Conservation (phyloP, 805 yeast species). For the Starmerella geochares region DNA sequence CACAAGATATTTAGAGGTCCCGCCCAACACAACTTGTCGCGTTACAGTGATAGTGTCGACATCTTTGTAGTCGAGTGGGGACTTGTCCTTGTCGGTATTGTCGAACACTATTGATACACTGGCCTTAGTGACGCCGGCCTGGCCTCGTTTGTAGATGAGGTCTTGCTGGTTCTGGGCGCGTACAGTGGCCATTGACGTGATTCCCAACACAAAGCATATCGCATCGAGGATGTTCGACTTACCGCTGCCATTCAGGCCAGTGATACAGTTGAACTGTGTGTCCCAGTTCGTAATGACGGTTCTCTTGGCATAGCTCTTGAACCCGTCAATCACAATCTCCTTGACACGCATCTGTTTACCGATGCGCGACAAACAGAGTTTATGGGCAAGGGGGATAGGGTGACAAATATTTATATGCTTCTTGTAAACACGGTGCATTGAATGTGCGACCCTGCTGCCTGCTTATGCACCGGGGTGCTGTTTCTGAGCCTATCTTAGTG, state of each 20-base stretch:
- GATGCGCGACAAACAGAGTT: not conserved
- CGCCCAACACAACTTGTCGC: slow-evolving; percentile 82
- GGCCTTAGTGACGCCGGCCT: slow-evolving; percentile 95
- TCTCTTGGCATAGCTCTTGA: slow-evolving; percentile 93
- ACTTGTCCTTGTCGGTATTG: slow-evolving; percentile 59
- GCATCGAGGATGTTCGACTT: slow-evolving; percentile 94
- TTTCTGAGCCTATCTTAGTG: too few relatives aligned
- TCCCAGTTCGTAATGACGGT: slow-evolving; percentile 96
- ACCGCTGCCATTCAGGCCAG: slow-evolving; percentile 96
- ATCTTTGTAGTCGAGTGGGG: slow-evolving; percentile 82
- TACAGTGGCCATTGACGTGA: slow-evolving; percentile 86
- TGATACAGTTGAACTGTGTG: slow-evolving; percentile 90
- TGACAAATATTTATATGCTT: not conserved
- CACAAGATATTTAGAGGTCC: slow-evolving; percentile 80
- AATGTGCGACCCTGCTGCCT: too few relatives aligned
- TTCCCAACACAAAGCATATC: slow-evolving; percentile 95
- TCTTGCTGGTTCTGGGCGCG: slow-evolving; percentile 90
- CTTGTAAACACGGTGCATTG: slow-evolving; percentile 1
- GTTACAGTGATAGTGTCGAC: slow-evolving; percentile 67
- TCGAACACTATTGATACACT: slow-evolving; percentile 93
- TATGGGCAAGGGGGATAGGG: not conserved
- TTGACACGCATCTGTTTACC: slow-evolving; percentile 65
- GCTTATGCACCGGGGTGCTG: too few relatives aligned
- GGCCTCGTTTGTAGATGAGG: slow-evolving; percentile 91
- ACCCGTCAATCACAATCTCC: slow-evolving; percentile 92